phyloP scores from a whole-genome alignment of 2,329 filamentous ascomycete species.

The Curvularia sp. region DNA sequence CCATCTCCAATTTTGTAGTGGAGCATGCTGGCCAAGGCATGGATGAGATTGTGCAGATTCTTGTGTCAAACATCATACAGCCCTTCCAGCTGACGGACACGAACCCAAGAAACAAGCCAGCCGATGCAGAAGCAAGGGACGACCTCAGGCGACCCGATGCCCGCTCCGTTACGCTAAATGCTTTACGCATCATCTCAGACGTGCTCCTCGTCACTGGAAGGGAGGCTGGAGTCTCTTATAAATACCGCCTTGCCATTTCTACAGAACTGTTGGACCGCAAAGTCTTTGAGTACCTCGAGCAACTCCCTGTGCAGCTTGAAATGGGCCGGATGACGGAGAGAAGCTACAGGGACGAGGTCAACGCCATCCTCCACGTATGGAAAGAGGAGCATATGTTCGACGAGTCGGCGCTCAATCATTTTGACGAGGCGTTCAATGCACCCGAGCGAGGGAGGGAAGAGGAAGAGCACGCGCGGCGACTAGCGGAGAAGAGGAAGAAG shows the following conservation, averaged over 20 bases:
- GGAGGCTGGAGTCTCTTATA: constrained; percentile 63
- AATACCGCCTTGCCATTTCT: constrained; percentile 83
- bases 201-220: constrained; percentile 70
- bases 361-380: constrained; percentile 46
- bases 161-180: constrained; percentile 54
- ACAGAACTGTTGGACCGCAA: constrained; percentile 69
- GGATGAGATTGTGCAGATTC: constrained; percentile 89
- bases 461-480: constrained; percentile 71
- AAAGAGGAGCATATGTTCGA: constrained; percentile 45
- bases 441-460: constrained; percentile 50
- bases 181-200: constrained; percentile 80
- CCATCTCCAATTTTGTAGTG: constrained; percentile 87
- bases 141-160: constrained; percentile 31
- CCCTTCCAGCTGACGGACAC: constrained; percentile 77
- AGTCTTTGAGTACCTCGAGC: constrained; percentile 77
- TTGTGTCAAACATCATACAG: constrained; percentile 79
- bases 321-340: constrained; percentile 86
- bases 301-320: constrained; percentile 71
- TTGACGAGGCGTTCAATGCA: constrained; percentile 41
- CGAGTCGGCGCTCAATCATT: constrained; percentile 28
- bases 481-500: constrained; percentile 57
- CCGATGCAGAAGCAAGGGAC: constrained; percentile 30
- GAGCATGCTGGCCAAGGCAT: constrained; percentile 83
- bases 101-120: constrained; percentile 61
- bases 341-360: constrained; percentile 43